A percentile compares a stretch with the other conserved stretches of the same genome.
phyloP scores from a whole-genome alignment of 441 rosid species.

The Pelargonium cotyledonis region DNA sequence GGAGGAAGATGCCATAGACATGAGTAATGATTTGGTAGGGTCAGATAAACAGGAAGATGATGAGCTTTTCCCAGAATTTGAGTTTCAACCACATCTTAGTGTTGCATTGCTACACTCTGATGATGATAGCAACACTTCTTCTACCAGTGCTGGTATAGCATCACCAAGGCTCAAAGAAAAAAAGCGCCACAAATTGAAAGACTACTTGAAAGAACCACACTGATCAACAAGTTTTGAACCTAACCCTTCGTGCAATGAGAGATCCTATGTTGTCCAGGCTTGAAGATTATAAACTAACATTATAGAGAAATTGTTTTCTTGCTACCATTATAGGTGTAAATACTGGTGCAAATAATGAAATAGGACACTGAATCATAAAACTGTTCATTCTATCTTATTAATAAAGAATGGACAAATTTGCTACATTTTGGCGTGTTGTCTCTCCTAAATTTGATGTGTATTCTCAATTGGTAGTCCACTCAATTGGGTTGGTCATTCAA shows the following conservation, averaged over 20 bases:
- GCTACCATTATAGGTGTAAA: no score
- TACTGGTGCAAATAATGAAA: no score
- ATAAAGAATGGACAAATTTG: no score
- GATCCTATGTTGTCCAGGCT: no score
- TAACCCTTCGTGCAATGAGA: not conserved
- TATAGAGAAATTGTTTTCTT: no score
- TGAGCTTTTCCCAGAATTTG: constrained; percentile 39
- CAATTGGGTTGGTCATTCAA: no score
- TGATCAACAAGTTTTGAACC: not conserved
- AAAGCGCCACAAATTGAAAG: not conserved
- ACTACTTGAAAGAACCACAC: not conserved
- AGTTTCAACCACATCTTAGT: constrained; percentile 60
- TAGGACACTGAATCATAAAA: no score
- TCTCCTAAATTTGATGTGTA: no score
- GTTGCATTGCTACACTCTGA: constrained; percentile 70
- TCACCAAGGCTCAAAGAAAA: not conserved
- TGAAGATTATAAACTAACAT: no score
- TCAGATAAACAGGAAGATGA: constrained; percentile 22
- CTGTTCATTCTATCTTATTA: no score
- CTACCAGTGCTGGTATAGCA: not conserved
- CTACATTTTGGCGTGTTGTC: no score
- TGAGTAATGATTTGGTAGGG: constrained; percentile 44
- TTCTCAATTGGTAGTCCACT: no score
- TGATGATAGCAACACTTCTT: constrained; percentile 29
- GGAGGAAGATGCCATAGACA: constrained; percentile 53